A percentile compares a stretch with the other conserved stretches of the same genome.
These are phyloP conservation scores for Blastobotrys malaysiensis DNA, from an alignment of 1,139 yeast genomes.

Conservation along the genomic window DNA sequence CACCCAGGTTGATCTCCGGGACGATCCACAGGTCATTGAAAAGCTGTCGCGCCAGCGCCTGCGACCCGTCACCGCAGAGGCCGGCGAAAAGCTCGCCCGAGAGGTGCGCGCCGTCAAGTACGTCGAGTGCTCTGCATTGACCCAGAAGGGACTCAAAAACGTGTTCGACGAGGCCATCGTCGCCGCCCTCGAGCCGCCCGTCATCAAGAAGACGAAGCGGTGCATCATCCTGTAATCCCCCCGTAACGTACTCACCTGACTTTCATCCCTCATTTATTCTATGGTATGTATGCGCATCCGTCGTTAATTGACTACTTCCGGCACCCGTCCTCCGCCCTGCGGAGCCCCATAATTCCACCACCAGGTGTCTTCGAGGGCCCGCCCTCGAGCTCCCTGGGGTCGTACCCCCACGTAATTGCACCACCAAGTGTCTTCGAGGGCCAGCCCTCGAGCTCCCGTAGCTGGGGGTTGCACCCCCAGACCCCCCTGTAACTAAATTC, in stretches of 20 bases:
- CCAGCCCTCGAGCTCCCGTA: too few species aligned
- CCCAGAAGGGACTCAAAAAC: slow-evolving; percentile 92
- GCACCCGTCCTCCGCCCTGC: too few species aligned
- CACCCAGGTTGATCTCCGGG: slow-evolving; percentile 90
- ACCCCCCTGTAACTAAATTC: too few species aligned
- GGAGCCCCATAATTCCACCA: too few species aligned
- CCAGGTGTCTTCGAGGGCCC: too few species aligned
- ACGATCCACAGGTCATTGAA: slow-evolving; percentile 84
- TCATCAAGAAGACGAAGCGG: slow-evolving; percentile 73
- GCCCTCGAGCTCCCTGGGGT: too few species aligned
- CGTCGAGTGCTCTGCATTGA: slow-evolving; percentile 96
- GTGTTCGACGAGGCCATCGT: slow-evolving; percentile 97
- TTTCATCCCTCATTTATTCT: background rate
- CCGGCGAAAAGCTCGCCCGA: slow-evolving; percentile 88
- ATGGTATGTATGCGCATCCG: too few species aligned
- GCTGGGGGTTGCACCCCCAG: too few species aligned
- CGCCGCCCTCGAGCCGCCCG: slow-evolving; percentile 86
- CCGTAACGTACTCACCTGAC: background rate
- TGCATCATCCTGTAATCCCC: slow-evolving; percentile 62
- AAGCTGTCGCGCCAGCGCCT: slow-evolving; percentile 87
- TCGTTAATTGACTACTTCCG: background rate
- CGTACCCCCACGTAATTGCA: too few species aligned
- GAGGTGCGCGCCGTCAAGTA: slow-evolving; percentile 93
- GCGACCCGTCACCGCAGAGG: slow-evolving; percentile 77
- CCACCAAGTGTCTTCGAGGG: too few species aligned